Evolutionary conservation across 495 filamentous ascomycete species (phyloP).

Genomic region (Lepraria neglecta): DNA sequence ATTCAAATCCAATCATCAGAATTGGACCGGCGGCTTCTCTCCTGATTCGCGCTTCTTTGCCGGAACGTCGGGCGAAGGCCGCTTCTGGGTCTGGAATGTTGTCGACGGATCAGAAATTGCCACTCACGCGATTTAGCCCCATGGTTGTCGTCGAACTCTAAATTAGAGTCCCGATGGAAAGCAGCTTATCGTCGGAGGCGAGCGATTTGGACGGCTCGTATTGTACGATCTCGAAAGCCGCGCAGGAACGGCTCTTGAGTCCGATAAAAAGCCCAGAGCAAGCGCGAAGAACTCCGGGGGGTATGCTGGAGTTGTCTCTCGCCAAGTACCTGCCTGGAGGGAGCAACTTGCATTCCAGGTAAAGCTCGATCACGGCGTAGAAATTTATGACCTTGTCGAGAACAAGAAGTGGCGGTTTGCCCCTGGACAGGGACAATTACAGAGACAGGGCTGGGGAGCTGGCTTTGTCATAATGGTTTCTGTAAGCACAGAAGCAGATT

Average conservation of each 20-base stretch:
- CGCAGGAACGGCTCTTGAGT: conserved; percentile 18
- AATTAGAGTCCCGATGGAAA: conserved; percentile 20
- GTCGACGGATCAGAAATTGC: conserved; percentile 17
- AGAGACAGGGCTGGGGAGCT: not conserved
- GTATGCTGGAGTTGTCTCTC: not conserved
- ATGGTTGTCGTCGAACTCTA: conserved; percentile 4
- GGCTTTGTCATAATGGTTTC: no score
- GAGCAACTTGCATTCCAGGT: conserved; percentile 17
- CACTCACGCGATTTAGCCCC: conserved; percentile 23
- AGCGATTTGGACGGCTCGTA: not conserved
- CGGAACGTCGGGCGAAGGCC: conserved; percentile 3
- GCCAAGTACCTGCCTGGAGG: not conserved
- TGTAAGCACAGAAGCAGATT: no score
- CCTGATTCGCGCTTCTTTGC: conserved; percentile 25
- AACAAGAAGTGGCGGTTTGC: conserved; percentile 11
- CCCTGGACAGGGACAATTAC: not conserved
- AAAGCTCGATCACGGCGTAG: conserved; percentile 15
- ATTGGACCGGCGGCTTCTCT: conserved; percentile 30
- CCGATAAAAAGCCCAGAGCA: not conserved
- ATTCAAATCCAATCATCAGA: conserved; percentile 24
- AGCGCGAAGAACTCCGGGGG: conserved; percentile 9
- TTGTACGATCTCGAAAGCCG: conserved; percentile 19
- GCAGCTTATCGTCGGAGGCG: conserved; percentile 8
- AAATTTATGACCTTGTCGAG: conserved; percentile 21
- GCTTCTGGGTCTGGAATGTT: conserved; percentile 20